These are phyloP conservation scores for Phytophthora pistaciae DNA, from an alignment of 352 stramenopile species.

Conservation along the genomic window DNA sequence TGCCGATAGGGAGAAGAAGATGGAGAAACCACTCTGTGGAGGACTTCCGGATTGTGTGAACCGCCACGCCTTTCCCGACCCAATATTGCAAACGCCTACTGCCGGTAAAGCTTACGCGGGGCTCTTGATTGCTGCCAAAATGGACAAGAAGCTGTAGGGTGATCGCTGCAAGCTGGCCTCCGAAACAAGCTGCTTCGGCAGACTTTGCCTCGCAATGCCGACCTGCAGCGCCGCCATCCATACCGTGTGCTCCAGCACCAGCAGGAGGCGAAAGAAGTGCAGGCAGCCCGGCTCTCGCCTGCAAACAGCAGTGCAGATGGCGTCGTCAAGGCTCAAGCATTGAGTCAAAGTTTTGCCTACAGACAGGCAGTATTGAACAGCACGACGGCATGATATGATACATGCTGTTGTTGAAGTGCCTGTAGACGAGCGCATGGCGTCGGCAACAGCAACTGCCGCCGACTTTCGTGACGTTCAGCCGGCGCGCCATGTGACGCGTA, in stretches of 20 bases:
- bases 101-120: background rate
- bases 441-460: slow-evolving; percentile 5
- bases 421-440: slow-evolving; percentile 16
- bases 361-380: no score
- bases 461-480: background rate
- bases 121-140: background rate
- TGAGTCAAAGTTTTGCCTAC: no score
- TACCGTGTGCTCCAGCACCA: slow-evolving; percentile 29
- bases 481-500: slow-evolving; percentile 13
- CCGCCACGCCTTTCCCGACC: slow-evolving; percentile 27
- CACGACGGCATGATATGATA: background rate
- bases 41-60: slow-evolving; percentile 8
- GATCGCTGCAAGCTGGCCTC: background rate
- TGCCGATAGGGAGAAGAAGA: background rate
- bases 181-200: slow-evolving; percentile 11
- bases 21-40: slow-evolving; percentile 25
- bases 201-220: slow-evolving; percentile 9
- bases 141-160: background rate
- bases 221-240: slow-evolving; percentile 17
- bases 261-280: slow-evolving; percentile 22
- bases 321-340: background rate
- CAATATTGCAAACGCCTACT: slow-evolving; percentile 3
- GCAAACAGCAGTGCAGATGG: slow-evolving; percentile 1
- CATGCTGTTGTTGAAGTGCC: slow-evolving; percentile 19
- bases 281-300: slow-evolving; percentile 16